Evolutionary conservation across 805 yeast species (phyloP).

Genomic region (Saccharomyces mikatae): DNA sequence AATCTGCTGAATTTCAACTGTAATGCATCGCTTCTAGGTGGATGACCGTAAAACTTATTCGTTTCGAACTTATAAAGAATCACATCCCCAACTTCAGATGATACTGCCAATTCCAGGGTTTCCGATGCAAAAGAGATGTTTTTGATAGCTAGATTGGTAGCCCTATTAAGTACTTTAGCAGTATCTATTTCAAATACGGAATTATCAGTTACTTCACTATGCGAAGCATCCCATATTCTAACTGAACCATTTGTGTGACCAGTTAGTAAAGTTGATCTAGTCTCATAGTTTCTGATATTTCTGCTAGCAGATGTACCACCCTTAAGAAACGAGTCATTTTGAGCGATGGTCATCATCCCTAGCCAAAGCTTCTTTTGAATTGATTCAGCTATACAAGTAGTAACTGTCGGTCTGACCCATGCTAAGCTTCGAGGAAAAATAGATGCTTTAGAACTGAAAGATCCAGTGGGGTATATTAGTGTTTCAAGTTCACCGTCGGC

Average conservation of each 20-base stretch:
- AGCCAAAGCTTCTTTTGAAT: conserved; percentile 66
- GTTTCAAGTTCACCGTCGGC: conserved; percentile 61
- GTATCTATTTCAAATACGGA: conserved; percentile 54
- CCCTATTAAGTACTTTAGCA: conserved; percentile 39
- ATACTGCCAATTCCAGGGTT: conserved; percentile 65
- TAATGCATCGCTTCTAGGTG: conserved; percentile 4
- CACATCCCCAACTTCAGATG: conserved; percentile 63
- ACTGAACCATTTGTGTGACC: conserved; percentile 85
- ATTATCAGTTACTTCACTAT: conserved; percentile 57
- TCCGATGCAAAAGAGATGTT: conserved; percentile 69
- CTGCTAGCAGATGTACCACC: conserved; percentile 73
- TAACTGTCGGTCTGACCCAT: conserved; percentile 68
- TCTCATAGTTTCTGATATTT: conserved; percentile 39
- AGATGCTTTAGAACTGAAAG: conserved; percentile 42
- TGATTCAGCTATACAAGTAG: conserved; percentile 45
- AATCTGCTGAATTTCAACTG: conserved; percentile 21
- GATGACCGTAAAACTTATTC: conserved; percentile 39
- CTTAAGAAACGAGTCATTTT: conserved; percentile 33
- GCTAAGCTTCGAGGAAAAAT: conserved; percentile 75
- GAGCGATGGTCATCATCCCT: conserved; percentile 56
- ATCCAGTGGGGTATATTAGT: conserved; percentile 50
- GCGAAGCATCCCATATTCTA: conserved; percentile 76
- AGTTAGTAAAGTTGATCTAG: conserved; percentile 58
- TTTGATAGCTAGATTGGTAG: conserved; percentile 40
- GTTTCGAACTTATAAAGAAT: conserved; percentile 63